These are phyloP conservation scores for Tylopilus rubrobrunneus DNA, from an alignment of 768 basidiomycete species.

Conservation along the genomic window DNA sequence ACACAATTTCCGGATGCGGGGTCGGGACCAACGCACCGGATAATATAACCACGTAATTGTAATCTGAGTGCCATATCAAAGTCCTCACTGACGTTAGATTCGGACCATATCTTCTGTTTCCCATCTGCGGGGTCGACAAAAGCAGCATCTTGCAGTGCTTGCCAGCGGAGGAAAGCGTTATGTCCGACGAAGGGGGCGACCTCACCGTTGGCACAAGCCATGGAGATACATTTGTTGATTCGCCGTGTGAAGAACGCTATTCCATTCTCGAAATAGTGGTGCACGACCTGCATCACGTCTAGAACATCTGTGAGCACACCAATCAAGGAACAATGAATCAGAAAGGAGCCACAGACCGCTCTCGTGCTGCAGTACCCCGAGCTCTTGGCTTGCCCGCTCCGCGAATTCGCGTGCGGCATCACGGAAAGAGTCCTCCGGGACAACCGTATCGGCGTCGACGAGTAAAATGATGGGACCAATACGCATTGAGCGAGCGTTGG, in stretches of 20 bases:
- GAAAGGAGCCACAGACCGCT: slow-evolving; percentile 54
- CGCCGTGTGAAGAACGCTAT: slow-evolving; percentile 85
- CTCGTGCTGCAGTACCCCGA: slow-evolving; percentile 89
- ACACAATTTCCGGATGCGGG: not conserved
- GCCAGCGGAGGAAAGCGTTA: slow-evolving; percentile 88
- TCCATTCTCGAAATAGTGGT: slow-evolving; percentile 89
- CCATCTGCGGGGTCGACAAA: slow-evolving; percentile 50
- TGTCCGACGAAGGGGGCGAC: slow-evolving; percentile 79
- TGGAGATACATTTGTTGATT: slow-evolving; percentile 80
- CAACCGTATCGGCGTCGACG: slow-evolving; percentile 85
- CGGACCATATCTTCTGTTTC: slow-evolving; percentile 74
- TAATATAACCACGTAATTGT: slow-evolving; percentile 66
- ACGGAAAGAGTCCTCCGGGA: slow-evolving; percentile 87
- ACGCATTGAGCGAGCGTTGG: slow-evolving; percentile 69
- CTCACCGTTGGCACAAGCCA: slow-evolving; percentile 78
- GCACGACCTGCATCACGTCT: slow-evolving; percentile 88
- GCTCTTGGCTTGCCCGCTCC: slow-evolving; percentile 56
- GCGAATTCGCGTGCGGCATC: slow-evolving; percentile 85
- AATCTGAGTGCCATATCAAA: slow-evolving; percentile 61
- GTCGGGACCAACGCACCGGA: slow-evolving; percentile 38
- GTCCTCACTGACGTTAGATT: slow-evolving; percentile 66
- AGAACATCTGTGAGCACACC: slow-evolving; percentile 4
- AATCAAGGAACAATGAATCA: not conserved
- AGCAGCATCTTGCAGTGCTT: slow-evolving; percentile 81
- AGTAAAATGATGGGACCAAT: slow-evolving; percentile 77